Conservation (phyloP, 768 basidiomycete genomes). For the Cubamyces lactineus region DNA sequence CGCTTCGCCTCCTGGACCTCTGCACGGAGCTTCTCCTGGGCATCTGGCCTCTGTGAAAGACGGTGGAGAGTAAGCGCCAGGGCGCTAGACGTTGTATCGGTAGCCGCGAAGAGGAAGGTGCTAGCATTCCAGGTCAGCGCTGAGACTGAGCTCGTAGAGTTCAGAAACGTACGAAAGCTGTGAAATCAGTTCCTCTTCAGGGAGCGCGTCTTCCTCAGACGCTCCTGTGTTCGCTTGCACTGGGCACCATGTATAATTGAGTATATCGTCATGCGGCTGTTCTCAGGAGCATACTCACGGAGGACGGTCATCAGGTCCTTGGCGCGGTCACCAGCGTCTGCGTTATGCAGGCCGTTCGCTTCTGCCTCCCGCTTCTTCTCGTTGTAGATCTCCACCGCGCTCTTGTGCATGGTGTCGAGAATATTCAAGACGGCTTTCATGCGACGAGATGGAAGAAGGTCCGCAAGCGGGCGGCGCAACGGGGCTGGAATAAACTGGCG, state of each 20-base stretch:
- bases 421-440: conserved; percentile 39
- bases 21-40: neutral
- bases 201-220: conserved; percentile 8
- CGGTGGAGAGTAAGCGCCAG: neutral
- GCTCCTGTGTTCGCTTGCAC: conserved; percentile 20
- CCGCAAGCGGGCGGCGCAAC: conserved; percentile 40
- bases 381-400: conserved; percentile 40
- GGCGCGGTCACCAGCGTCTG: neutral
- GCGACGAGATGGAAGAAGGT: conserved; percentile 38
- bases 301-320: conserved; percentile 5
- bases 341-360: no score
- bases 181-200: conserved; percentile 20
- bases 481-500: conserved; percentile 25
- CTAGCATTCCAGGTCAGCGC: neutral
- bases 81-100: conserved; percentile 13
- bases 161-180: conserved; percentile 17
- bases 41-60: conserved; percentile 1
- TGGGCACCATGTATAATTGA: no score
- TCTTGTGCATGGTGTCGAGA: conserved; percentile 40
- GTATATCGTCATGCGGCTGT: no score
- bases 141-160: no score
- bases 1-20: neutral
- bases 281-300: neutral
- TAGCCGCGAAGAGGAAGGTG: conserved; percentile 6
- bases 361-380: conserved; percentile 41